Base-by-base conservation (phyloP, 164 flowering plant species). In the Paratinospora sagittata region DNA sequence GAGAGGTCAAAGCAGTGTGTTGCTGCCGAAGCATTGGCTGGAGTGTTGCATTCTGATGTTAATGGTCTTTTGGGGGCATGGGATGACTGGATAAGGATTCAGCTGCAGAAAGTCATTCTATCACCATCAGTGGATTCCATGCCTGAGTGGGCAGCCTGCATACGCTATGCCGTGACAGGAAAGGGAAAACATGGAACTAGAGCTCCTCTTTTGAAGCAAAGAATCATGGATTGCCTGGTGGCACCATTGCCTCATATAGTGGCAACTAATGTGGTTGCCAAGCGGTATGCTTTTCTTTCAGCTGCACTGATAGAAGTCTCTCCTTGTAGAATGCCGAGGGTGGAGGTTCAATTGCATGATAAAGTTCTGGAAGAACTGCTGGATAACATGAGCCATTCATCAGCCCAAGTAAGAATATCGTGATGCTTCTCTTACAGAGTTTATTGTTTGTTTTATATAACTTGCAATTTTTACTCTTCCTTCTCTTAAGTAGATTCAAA, bases 1-100 rank as follows among this genome's bases (percentile, higher is more conserved):
- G 98, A 95, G 85, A 88, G 98, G 81, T 79, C 98, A 66, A 95
- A 89, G 80, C 98, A 92, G 76, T 92, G 98, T 83, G 97, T 95
- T 79, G 98, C 98, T 76, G 97, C 98, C 75, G 98, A 95, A 80
- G 97, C 90, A 58, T 80, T 95, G 74, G 98, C 97, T 68, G 98
- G 98, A 33, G 80, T 91, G 34, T 76, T 95, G 76, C 97, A 95
- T 77, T 90, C 97, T 82, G 98, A 95, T 85, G 86, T 90, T 24
- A 65, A 52, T 76, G 98, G 97, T 65, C 86, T 95, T 63, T 68
- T 75, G 70, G 96, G 71, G 66, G 96, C 83, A 73, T 95, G 97
- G 99, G 92, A 92, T 70, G 81, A 71, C 78, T 95, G 99, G 99
- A 76, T 92, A 81, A 76, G 76, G 87, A 73, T 58, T 73, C 89